Evolutionary conservation across 495 filamentous ascomycete species (phyloP).

Genomic region (Annulohypoxylon stygium): DNA sequence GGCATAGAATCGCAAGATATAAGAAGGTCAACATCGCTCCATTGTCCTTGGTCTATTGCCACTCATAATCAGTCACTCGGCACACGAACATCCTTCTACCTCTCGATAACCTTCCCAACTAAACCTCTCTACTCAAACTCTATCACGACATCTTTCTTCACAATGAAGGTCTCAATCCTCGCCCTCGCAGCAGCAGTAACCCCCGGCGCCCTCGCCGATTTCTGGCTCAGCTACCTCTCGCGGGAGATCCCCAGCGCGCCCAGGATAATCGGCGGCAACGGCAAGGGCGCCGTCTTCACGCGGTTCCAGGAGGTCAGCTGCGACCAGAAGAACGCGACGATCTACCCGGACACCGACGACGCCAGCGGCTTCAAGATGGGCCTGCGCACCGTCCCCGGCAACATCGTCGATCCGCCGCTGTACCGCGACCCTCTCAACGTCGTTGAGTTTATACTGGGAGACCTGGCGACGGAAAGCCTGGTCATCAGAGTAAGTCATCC

Average conservation of each 20-base stretch:
- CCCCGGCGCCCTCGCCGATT: constrained; percentile 13
- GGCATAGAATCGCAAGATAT: background rate
- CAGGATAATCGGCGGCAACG: background rate
- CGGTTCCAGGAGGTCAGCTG: background rate
- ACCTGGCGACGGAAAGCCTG: background rate
- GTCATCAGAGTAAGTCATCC: constrained; percentile 34
- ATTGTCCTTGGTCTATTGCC: background rate
- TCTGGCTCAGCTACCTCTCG: constrained; percentile 17
- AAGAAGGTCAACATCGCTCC: background rate
- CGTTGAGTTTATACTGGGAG: constrained; percentile 38
- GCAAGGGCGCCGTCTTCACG: constrained; percentile 4
- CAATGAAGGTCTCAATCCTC: constrained; percentile 6
- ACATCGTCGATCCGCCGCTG: constrained; percentile 9
- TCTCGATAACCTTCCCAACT: background rate
- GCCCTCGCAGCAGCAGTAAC: background rate
- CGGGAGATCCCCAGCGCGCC: background rate
- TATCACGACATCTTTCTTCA: background rate
- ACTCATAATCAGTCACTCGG: background rate
- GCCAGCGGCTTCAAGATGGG: constrained; percentile 11
- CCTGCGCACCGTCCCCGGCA: constrained; percentile 30
- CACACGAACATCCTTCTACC: background rate
- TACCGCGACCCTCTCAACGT: constrained; percentile 33
- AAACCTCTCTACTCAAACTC: background rate
- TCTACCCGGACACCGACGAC: constrained; percentile 15
- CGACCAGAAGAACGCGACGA: background rate